Evolutionary conservation across 1,284 basidiomycete genomes (phyloP).

Genomic region (Limonomyces culmigenus): DNA sequence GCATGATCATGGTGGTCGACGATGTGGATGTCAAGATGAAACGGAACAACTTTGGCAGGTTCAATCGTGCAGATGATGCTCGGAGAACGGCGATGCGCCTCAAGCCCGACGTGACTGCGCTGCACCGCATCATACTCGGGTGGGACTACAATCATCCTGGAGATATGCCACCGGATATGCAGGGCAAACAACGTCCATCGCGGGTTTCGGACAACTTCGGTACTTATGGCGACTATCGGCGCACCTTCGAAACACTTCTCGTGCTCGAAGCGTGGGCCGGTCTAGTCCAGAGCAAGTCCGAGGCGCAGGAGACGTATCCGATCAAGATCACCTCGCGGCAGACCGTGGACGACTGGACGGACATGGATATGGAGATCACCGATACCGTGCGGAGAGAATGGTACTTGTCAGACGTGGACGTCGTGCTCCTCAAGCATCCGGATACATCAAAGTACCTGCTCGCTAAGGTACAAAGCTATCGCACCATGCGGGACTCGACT

Average conservation of each 20-base stretch:
- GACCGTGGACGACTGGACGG: slow-evolving; percentile 56
- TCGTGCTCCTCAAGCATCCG: slow-evolving; percentile 51
- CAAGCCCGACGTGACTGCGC: slow-evolving; percentile 65
- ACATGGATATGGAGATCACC: slow-evolving; percentile 47
- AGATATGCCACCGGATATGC: slow-evolving; percentile 36
- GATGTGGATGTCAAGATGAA: slow-evolving; percentile 25
- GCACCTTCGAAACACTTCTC: slow-evolving; percentile 76
- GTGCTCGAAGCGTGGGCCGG: slow-evolving; percentile 90
- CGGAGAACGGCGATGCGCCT: slow-evolving; percentile 54
- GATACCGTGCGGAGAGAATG: slow-evolving; percentile 50
- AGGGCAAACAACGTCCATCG: slow-evolving; percentile 15
- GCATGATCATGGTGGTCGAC: slow-evolving; percentile 59
- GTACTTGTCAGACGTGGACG: slow-evolving; percentile 64
- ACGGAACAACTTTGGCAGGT: no score
- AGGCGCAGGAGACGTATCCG: slow-evolving; percentile 31
- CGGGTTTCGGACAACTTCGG: slow-evolving; percentile 53
- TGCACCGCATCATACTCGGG: slow-evolving; percentile 70
- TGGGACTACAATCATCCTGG: slow-evolving; percentile 75
- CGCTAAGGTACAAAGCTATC: slow-evolving; percentile 69
- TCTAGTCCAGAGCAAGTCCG: slow-evolving; percentile 62
- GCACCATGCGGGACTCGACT: slow-evolving; percentile 28
- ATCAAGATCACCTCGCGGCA: slow-evolving; percentile 46
- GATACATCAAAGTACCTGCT: slow-evolving; percentile 36
- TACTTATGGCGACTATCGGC: slow-evolving; percentile 54
- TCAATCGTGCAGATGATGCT: slow-evolving; percentile 41